Percentiles rank a stretch among this genome's conserved stretches.
These are phyloP conservation scores for Candida glaebosa DNA, from an alignment of 805 yeast genomes.

Conservation along the genomic window DNA sequence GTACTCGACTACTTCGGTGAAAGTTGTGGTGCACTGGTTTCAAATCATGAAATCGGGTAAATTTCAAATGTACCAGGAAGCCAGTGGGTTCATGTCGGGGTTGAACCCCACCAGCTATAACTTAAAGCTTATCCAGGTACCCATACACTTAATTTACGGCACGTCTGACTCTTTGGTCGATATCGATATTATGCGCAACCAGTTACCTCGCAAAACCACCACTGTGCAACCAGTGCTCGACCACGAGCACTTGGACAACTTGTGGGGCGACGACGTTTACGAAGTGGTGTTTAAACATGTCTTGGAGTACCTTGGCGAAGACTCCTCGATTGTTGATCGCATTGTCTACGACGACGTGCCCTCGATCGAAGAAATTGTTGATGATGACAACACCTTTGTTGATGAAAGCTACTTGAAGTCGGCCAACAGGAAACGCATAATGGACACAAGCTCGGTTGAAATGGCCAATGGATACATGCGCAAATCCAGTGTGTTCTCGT, in stretches of 20 bases:
- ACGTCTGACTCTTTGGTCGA: slow-evolving; percentile 81
- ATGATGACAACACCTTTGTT: slow-evolving; percentile 4
- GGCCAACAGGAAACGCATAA: slow-evolving; percentile 5
- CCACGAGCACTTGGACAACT: slow-evolving; percentile 88
- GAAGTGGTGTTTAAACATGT: slow-evolving; percentile 33
- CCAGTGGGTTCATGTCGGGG: slow-evolving; percentile 17
- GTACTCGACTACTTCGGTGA: slow-evolving; percentile 88
- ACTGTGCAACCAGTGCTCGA: slow-evolving; percentile 53
- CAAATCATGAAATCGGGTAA: slow-evolving; percentile 74
- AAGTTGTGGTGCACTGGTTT: slow-evolving; percentile 94
- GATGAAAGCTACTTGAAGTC: slow-evolving; percentile 7
- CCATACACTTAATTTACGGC: slow-evolving; percentile 79
- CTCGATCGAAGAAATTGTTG: slow-evolving; percentile 9
- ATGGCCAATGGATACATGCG: neutral
- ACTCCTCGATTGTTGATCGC: slow-evolving; percentile 7
- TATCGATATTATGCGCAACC: slow-evolving; percentile 66
- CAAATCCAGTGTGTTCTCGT: neutral
- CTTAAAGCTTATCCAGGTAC: slow-evolving; percentile 45
- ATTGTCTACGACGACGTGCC: slow-evolving; percentile 2
- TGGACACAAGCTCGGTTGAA: neutral
- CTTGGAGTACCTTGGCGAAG: slow-evolving; percentile 16
- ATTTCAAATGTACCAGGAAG: slow-evolving; percentile 88
- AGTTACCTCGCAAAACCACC: slow-evolving; percentile 54
- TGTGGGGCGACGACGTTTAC: slow-evolving; percentile 76
- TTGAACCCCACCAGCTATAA: slow-evolving; percentile 38